Base-by-base conservation (phyloP, 768 basidiomycete genomes). In the Tubosaeta brunneosetosa region DNA sequence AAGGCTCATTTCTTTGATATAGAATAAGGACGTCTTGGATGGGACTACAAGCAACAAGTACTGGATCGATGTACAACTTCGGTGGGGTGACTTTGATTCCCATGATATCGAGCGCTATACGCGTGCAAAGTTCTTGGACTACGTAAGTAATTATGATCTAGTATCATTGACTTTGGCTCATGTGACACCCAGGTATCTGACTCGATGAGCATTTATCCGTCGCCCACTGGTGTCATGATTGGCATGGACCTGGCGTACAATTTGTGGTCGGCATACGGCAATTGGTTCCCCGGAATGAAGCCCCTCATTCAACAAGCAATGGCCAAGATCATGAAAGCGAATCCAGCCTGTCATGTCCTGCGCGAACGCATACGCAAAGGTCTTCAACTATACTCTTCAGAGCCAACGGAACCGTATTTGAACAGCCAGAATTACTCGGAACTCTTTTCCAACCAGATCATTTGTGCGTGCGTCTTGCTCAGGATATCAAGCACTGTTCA, bases 281-380 rank as follows among this genome's bases (percentile, higher is more conserved):
- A 95, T 68, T 98, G 91, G 92, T 97, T 97, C 87, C 97, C 97
- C 13, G 95, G 97, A 43, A 83, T 97, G 80, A 98, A 98, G 73
- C 94, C 94, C 5, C 79, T 99, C 55, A 86, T 99, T 53, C 95
- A 97, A 69, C 94, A 97, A 72, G 97, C 95, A 6, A 97, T 99
- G 94, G 93, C 90, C 12, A 99, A 98, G 80, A 89, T 99, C 69
- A 95, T 98, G 93, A 99, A 99, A 73, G 97, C 97, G 48, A 98
- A 99, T 64, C 97, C 97, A 25, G 97, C 97, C 13, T 86, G 88
- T 49, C 97, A 98, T 66, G 97, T 99, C 38, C 76, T 99, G 51
- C 90, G 97, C 50, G 97, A 99, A 74, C 97, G 97, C 73, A 97
- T 99, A 62, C 84, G 97, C 61, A 99, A 99, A 73, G 95, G 94